Conservation (phyloP, 257 asterid genomes). For the Penstemon davidsonii region DNA sequence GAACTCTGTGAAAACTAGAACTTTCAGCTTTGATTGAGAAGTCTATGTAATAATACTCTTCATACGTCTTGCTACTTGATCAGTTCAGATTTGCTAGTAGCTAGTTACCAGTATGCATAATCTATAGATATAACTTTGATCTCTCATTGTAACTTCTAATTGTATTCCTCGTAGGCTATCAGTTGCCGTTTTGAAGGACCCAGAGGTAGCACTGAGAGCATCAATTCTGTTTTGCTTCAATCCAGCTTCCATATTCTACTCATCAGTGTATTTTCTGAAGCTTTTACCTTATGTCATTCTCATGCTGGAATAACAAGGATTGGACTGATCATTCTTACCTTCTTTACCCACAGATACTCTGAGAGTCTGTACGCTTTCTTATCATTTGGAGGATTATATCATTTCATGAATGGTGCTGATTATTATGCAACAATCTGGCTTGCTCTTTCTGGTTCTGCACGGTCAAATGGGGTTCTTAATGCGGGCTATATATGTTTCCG, state of each 20-base stretch:
- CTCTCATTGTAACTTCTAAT: constrained; percentile 6
- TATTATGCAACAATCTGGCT: constrained; percentile 60
- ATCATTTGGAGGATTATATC: constrained; percentile 73
- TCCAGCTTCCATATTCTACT: constrained; percentile 96
- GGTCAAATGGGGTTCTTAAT: constrained; percentile 91
- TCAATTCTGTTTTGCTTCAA: constrained; percentile 86
- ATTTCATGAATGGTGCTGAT: constrained; percentile 51
- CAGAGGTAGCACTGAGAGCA: constrained; percentile 77
- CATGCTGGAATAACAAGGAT: constrained; percentile 16
- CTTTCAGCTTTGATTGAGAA: constrained; percentile 14
- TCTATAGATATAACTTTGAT: background rate
- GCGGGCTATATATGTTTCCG: constrained; percentile 81
- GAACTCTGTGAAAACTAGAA: constrained; percentile 16
- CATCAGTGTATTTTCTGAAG: constrained; percentile 67
- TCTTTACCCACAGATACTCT: constrained; percentile 63
- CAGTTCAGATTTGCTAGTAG: constrained; percentile 14
- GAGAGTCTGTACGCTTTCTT: constrained; percentile 85
- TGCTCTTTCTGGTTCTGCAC: constrained; percentile 81
- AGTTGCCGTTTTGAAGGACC: constrained; percentile 55
- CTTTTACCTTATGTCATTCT: constrained; percentile 26
- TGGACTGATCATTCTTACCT: constrained; percentile 28
- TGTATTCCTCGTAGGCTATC: constrained; percentile 65
- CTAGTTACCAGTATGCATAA: background rate
- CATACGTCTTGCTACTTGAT: constrained; percentile 3
- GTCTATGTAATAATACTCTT: background rate